These are phyloP conservation scores for Sarocladium kiliense DNA, from an alignment of 2,329 filamentous ascomycete species.

Conservation along the genomic window DNA sequence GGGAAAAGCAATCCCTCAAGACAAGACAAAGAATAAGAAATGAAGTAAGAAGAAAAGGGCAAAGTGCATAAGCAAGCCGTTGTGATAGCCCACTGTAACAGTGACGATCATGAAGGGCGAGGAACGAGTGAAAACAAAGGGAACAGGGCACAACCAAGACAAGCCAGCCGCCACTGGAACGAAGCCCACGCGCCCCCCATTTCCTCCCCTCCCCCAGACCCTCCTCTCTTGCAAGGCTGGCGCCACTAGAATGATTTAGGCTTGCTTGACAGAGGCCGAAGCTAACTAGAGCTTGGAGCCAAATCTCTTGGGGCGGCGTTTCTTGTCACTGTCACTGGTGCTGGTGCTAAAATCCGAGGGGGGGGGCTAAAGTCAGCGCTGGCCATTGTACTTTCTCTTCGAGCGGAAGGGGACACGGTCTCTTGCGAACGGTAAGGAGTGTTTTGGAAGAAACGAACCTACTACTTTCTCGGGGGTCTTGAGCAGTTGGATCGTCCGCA, in stretches of 20 bases:
- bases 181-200: background rate
- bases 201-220: background rate
- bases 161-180: background rate
- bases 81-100: background rate
- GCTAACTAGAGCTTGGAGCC: conserved; percentile 4
- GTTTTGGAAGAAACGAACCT: background rate
- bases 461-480: background rate
- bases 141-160: background rate
- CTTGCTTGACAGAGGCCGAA: background rate
- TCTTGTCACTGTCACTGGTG: background rate
- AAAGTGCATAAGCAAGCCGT: background rate
- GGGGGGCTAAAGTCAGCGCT: no score
- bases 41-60: background rate
- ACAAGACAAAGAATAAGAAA: background rate
- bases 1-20: background rate
- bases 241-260: background rate
- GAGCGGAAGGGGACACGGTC: no score
- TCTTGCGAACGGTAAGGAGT: no score
- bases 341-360: background rate
- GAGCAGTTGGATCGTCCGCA: conserved; percentile 5
- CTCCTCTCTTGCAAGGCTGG: background rate
- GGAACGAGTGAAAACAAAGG: background rate
- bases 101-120: background rate
- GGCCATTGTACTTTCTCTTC: background rate
- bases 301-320: background rate